Evolutionary conservation across 176 grass and related monocot species (phyloP).

Genomic region (Oryza meridionalis): DNA sequence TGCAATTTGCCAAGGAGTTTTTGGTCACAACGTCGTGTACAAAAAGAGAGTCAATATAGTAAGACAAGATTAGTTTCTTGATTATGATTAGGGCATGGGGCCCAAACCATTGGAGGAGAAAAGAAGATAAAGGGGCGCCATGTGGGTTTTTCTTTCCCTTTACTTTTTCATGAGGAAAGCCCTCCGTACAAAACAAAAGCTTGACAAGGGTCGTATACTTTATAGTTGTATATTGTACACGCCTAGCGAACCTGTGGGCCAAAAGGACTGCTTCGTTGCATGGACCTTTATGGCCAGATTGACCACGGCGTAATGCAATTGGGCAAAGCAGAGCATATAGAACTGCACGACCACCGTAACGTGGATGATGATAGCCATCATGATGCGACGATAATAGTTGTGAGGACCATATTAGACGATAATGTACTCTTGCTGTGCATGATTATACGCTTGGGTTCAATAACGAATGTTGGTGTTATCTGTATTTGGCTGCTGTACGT

Average conservation of each 20-base stretch:
- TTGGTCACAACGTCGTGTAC: too few species aligned
- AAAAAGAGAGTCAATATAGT: background rate
- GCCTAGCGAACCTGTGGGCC: conserved; percentile 2
- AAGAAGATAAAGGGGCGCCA: background rate
- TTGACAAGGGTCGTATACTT: background rate
- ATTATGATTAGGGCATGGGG: background rate
- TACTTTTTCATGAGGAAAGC: background rate
- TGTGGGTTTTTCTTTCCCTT: background rate
- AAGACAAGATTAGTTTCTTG: background rate
- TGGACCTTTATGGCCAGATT: background rate
- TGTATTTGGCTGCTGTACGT: conserved; percentile 22
- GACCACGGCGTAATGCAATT: background rate
- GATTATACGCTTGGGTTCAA: conserved; percentile 12
- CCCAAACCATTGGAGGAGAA: background rate
- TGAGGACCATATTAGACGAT: conserved; percentile 28
- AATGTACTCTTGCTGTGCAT: background rate
- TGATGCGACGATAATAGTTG: background rate
- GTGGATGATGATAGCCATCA: background rate
- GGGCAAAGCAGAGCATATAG: too few species aligned
- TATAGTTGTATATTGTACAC: background rate
- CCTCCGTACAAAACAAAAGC: background rate
- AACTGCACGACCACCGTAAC: background rate
- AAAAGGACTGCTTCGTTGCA: background rate
- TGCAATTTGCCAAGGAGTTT: too few species aligned
- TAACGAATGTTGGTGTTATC: background rate